Conservation (phyloP, 768 basidiomycete species). For the Leccinum olivaceopallidum region DNA sequence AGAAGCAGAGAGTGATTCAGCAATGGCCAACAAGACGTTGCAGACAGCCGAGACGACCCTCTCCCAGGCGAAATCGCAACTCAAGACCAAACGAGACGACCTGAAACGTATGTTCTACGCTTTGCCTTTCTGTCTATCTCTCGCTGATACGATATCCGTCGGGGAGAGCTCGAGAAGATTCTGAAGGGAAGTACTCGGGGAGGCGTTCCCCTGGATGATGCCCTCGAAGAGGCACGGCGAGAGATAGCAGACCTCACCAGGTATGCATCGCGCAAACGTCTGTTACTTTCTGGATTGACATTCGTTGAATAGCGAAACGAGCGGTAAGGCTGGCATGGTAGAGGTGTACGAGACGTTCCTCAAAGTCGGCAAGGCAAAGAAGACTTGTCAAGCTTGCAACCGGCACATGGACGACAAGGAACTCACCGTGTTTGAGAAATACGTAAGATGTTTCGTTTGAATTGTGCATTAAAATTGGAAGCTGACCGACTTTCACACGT, state of each 20-base stretch:
- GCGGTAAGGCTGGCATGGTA: constrained; percentile 36
- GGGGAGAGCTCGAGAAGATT: constrained; percentile 41
- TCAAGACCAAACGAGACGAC: constrained; percentile 63
- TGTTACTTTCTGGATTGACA: not conserved
- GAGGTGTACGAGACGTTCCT: constrained; percentile 57
- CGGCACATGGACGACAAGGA: constrained; percentile 61
- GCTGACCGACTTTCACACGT: not conserved
- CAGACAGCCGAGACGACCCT: constrained; percentile 66
- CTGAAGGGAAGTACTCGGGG: constrained; percentile 42
- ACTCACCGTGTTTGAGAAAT: constrained; percentile 63
- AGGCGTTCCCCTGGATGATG: constrained; percentile 44
- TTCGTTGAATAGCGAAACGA: constrained; percentile 17
- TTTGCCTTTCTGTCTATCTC: not conserved
- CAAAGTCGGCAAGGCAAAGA: constrained; percentile 56
- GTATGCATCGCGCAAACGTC: constrained; percentile 6
- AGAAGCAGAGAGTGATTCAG: constrained; percentile 33
- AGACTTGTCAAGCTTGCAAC: constrained; percentile 76
- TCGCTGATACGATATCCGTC: not conserved
- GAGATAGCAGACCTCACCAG: constrained; percentile 19
- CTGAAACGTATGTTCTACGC: constrained; percentile 49
- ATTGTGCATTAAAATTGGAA: not conserved
- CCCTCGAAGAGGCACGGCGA: constrained; percentile 41
- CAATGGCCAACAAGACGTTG: constrained; percentile 52
- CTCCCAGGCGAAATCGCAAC: constrained; percentile 56
- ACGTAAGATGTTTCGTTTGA: constrained; percentile 43